Conservation (phyloP, 805 yeast species). For the Wickerhamomyces ciferrii region DNA sequence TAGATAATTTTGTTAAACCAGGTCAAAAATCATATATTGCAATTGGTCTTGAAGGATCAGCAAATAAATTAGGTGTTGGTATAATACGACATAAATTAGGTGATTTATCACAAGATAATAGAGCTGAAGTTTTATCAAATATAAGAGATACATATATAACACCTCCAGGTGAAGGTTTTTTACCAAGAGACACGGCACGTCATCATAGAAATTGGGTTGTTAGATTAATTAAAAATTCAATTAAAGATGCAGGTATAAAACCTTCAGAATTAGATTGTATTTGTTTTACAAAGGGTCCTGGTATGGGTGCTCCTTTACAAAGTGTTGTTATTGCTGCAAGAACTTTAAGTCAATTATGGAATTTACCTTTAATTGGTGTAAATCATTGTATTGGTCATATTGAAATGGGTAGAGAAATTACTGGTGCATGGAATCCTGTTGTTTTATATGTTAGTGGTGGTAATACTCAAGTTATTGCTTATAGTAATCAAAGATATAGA, state of each 20-base stretch:
- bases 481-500: constrained; percentile 86
- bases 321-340: constrained; percentile 92
- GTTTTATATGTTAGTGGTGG: constrained; percentile 98
- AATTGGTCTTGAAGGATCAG: constrained; percentile 94
- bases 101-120: constrained; percentile 44
- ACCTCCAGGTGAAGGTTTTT: constrained; percentile 97
- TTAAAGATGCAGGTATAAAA: constrained; percentile 52
- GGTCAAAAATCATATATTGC: constrained; percentile 56
- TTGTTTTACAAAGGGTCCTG: constrained; percentile 97
- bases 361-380: constrained; percentile 85
- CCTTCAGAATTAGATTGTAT: constrained; percentile 63
- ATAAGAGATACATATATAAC: constrained; percentile 92
- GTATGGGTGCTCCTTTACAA: constrained; percentile 98
- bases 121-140: constrained; percentile 79
- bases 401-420: constrained; percentile 98
- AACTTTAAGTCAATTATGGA: constrained; percentile 74
- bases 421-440: constrained; percentile 97
- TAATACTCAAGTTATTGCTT: constrained; percentile 96
- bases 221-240: constrained; percentile 61
- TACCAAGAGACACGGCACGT: constrained; percentile 94
- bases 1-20: constrained; percentile 38
- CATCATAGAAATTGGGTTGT: constrained; percentile 96
- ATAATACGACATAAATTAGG: constrained; percentile 73
- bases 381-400: constrained; percentile 98
- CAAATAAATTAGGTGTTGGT: constrained; percentile 95